Base-by-base conservation (phyloP, 116 monocot genomes). In the Zostera marina region DNA sequence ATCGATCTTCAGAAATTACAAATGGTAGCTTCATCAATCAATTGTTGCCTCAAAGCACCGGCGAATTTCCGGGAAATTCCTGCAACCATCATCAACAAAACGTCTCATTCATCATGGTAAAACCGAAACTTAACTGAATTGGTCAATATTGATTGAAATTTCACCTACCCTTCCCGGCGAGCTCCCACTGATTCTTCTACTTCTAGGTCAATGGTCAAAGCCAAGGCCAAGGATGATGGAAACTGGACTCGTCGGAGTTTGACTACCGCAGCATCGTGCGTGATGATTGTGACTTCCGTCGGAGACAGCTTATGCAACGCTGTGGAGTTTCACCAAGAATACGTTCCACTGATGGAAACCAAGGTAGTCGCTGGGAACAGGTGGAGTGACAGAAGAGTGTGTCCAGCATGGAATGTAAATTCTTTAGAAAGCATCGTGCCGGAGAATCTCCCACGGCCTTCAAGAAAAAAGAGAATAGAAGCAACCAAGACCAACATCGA, bases 371-470 rank as follows among this genome's bases (percentile, higher is more conserved):
- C 15, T 10, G 55, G 9, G 58, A 43, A 1, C 47, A 63, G 71
- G 67, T 81, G 86, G 86, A 86, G 86, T 54, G 86, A 86, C 49
- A 54, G 41, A 64, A 54, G 86, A 59, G 61, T n/a, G 68, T 86
- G 86, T 52, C 86, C 86, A 3, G 72, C 86, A 17, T 86, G 86
- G 86, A 70, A 61, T 19, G 64, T 22, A 42, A 86, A 86, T 59
- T 68, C 67, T 1, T 41, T 86, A 24, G 86, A 86, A 73, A 86
- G 44, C 61, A 63, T 68, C 21, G 68, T 78, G 46, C 86, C 86
- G 51, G 86, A 86, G 81, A 76, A 86, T 47, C 73, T 86, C 46
- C 86, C 81, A 16, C 77, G 86, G 11, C 81, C 81, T 0, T 64
- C 43, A 9, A 13, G 12, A 5, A 48, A 62, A 7, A 63, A 73